Percentiles rank a stretch among this genome's conserved stretches.
phyloP scores from a whole-genome alignment of 345 rosid genomes.

The Eucalyptus curtisii region DNA sequence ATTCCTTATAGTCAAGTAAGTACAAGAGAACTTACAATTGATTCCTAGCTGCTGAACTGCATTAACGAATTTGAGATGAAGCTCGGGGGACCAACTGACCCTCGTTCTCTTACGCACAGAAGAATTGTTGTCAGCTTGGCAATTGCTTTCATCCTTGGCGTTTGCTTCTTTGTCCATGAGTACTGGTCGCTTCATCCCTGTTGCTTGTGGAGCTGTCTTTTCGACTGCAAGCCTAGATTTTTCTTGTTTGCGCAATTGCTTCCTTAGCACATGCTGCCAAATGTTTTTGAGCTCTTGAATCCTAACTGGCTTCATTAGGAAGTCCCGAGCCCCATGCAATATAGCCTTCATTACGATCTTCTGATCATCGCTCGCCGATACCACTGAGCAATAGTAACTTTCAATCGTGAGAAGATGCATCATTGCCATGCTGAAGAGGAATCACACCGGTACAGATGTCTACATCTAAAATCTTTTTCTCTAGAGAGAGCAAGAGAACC shows the following conservation, averaged over 20 bases:
- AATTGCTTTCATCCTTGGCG: background rate
- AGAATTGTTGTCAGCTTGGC: background rate
- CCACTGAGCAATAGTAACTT: constrained; percentile 10
- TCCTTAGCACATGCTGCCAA: constrained; percentile 13
- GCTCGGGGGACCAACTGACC: constrained; percentile 1
- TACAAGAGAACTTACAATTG: background rate
- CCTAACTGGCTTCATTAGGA: constrained; percentile 21
- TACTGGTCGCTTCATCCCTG: background rate
- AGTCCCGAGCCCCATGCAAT: constrained; percentile 28
- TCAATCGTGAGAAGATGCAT: background rate
- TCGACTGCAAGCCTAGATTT: background rate
- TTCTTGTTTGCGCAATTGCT: background rate
- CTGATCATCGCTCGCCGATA: constrained; percentile 18
- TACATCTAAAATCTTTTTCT: background rate
- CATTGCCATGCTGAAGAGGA: background rate
- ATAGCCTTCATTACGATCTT: constrained; percentile 19
- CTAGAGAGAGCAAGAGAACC: background rate
- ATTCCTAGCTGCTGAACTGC: background rate
- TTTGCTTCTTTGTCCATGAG: background rate
- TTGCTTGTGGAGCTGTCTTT: background rate
- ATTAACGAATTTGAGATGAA: background rate
- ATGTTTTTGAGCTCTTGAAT: constrained; percentile 18
- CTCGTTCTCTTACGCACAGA: background rate
- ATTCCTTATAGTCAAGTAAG: background rate
- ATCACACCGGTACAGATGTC: background rate